A percentile compares a stretch with the other conserved stretches of the same genome.
These are phyloP conservation scores for Pseudogymnoascus sp. DNA, from an alignment of 2,329 filamentous ascomycete species.

Conservation along the genomic window DNA sequence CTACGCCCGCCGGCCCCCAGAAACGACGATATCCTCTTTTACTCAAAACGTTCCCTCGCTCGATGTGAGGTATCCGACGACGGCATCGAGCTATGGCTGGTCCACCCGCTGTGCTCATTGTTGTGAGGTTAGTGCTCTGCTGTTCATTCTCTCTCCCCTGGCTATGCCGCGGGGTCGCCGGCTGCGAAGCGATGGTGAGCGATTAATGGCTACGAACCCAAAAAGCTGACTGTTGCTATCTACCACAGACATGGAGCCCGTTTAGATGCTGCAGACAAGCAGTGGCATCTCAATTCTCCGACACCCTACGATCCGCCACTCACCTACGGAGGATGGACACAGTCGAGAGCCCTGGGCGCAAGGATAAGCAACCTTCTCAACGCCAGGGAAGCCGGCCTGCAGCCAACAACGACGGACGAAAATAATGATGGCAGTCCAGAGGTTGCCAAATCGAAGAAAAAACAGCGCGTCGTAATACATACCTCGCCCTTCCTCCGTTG, in stretches of 20 bases:
- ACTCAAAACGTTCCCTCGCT: neutral
- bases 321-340: constrained; percentile 88
- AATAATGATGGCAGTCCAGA: constrained; percentile 17
- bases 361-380: constrained; percentile 69
- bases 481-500: constrained; percentile 91
- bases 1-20: neutral
- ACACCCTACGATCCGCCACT: constrained; percentile 93
- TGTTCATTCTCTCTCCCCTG: neutral
- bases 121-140: constrained; percentile 36
- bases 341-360: constrained; percentile 70
- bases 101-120: constrained; percentile 42
- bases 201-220: neutral
- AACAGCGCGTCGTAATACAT: constrained; percentile 77
- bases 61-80: constrained; percentile 1
- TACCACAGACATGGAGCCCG: constrained; percentile 71
- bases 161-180: neutral
- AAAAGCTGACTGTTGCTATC: neutral
- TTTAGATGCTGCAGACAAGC: constrained; percentile 86
- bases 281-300: constrained; percentile 88
- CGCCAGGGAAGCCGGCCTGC: constrained; percentile 34
- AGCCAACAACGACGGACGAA: constrained; percentile 24
- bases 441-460: constrained; percentile 39
- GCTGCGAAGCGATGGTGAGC: neutral
- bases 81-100: constrained; percentile 33
- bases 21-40: neutral